phyloP scores from a whole-genome alignment of 345 rosid genomes.

The Ceriops tagal region DNA sequence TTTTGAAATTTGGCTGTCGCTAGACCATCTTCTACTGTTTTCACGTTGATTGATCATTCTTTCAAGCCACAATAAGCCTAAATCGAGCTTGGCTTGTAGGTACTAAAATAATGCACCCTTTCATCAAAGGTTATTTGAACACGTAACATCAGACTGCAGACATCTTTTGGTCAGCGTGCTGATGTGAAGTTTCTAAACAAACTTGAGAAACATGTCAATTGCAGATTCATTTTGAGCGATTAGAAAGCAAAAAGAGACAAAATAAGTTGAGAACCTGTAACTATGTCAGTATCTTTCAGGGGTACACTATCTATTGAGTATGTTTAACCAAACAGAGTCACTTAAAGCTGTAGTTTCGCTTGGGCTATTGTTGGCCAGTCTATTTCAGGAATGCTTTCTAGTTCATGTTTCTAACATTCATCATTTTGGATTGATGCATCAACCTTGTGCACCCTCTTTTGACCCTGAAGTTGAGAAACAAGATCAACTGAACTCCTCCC shows the following conservation, averaged over 20 bases:
- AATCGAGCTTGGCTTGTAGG: neutral
- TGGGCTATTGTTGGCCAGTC: constrained; percentile 28
- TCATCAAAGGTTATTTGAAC: neutral
- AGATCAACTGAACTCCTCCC: constrained; percentile 51
- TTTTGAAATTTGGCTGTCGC: neutral
- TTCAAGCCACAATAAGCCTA: neutral
- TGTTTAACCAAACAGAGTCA: neutral
- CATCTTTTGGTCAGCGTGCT: neutral
- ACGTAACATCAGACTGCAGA: neutral
- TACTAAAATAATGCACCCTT: neutral
- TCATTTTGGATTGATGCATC: constrained; percentile 18
- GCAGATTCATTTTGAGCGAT: neutral
- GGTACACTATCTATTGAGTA: constrained; percentile 9
- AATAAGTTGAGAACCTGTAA: neutral
- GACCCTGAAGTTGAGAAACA: constrained; percentile 43
- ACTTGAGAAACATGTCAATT: constrained; percentile 1
- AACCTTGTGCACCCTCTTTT: constrained; percentile 23
- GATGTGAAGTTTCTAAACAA: neutral
- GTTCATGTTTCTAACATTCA: constrained; percentile 47
- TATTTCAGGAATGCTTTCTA: constrained; percentile 69
- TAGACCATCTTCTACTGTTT: neutral
- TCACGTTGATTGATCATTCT: neutral
- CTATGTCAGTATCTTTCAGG: constrained; percentile 5
- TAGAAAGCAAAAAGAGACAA: neutral
- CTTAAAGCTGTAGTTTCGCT: neutral